phyloP scores from a whole-genome alignment of 176 grass and related monocot species.

The Rhipidocladum racemiflorum region DNA sequence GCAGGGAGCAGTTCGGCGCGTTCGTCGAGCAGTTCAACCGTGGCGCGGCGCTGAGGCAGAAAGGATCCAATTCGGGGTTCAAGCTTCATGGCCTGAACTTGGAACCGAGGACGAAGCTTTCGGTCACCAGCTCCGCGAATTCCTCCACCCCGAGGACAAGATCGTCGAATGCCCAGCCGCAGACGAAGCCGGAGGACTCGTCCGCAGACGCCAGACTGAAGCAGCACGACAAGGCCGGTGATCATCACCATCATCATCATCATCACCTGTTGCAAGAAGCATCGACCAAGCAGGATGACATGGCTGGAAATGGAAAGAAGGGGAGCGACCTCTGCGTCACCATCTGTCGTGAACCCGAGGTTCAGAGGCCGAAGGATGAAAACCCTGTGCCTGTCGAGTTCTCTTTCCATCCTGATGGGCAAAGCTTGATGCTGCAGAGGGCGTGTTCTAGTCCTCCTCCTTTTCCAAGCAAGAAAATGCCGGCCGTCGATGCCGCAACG shows the following conservation, averaged over 20 bases:
- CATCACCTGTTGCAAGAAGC: background rate
- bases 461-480: conserved; percentile 33
- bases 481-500: background rate
- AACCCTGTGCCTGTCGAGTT: conserved; percentile 36
- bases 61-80: conserved; percentile 27
- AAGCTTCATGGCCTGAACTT: conserved; percentile 41
- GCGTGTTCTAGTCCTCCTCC: conserved; percentile 42
- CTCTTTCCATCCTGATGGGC: conserved; percentile 50
- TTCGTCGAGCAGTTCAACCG: conserved; percentile 55
- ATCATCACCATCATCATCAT: background rate
- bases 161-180: background rate
- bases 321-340: conserved; percentile 15
- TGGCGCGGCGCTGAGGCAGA: conserved; percentile 37
- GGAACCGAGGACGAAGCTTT: conserved; percentile 25
- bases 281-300: background rate
- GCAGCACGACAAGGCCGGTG: background rate
- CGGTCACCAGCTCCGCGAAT: background rate
- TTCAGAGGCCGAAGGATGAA: background rate
- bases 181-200: background rate
- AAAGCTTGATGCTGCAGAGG: conserved; percentile 29
- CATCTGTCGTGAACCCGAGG: background rate
- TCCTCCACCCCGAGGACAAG: background rate
- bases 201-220: background rate
- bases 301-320: conserved; percentile 3
- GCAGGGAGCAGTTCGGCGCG: conserved; percentile 43